A percentile compares a stretch with the other conserved stretches of the same genome.
Evolutionary conservation across 176 grass and related monocot genomes (phyloP).

Genomic region (Paspalum vaginatum): DNA sequence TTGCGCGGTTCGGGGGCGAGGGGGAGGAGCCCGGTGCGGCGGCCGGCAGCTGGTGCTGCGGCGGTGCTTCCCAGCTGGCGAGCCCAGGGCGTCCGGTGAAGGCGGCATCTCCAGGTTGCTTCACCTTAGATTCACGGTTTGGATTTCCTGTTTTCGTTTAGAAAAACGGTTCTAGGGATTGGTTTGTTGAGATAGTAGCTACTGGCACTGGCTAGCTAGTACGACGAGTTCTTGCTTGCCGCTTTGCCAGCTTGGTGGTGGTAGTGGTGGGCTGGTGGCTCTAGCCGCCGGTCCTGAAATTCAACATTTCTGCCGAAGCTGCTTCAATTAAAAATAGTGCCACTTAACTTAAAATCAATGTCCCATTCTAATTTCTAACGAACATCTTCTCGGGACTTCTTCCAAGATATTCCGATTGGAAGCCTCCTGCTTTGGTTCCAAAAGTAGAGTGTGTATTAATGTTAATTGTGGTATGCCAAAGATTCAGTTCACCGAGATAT

Average conservation of each 20-base stretch:
- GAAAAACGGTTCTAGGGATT: not conserved
- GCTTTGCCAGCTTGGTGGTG: too few relatives aligned
- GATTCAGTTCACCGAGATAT: slow-evolving; percentile 2
- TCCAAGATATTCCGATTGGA: not conserved
- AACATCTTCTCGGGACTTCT: not conserved
- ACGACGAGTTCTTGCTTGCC: not conserved
- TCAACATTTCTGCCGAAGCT: not conserved
- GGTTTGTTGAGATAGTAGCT: slow-evolving; percentile 17
- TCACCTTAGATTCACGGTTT: not conserved
- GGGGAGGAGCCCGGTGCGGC: not conserved
- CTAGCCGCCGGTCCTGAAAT: not conserved
- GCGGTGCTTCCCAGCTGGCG: slow-evolving; percentile 55
- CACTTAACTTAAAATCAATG: not conserved
- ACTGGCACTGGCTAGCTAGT: not conserved
- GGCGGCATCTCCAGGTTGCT: slow-evolving; percentile 41
- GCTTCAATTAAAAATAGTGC: not conserved
- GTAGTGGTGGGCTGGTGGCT: not conserved
- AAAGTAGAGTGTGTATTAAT: not conserved
- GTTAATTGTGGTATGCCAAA: not conserved
- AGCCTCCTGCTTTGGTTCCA: slow-evolving; percentile 23
- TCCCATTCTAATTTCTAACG: not conserved
- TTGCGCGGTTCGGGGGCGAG: not conserved
- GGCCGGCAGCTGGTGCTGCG: slow-evolving; percentile 24
- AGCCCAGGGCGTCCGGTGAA: slow-evolving; percentile 52
- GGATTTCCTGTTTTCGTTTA: not conserved